Conservation (phyloP, 768 basidiomycete genomes). For the Clathrus columnatus region DNA sequence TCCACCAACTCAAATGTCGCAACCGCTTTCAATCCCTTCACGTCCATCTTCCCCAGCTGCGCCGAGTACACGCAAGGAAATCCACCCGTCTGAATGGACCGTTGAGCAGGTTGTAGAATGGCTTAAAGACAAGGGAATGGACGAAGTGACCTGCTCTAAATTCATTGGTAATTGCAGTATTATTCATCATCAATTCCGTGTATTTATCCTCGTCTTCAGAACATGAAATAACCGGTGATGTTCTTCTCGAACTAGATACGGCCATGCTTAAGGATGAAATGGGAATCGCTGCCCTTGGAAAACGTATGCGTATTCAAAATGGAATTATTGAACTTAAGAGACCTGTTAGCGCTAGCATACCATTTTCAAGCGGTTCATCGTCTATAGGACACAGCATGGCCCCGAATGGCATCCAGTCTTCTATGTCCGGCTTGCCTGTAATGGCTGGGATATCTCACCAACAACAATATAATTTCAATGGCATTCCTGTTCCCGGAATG, state of each 20-base stretch:
- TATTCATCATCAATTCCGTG: neutral
- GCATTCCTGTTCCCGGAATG: too few relatives aligned
- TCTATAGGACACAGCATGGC: constrained; percentile 42
- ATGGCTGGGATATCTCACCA: too few relatives aligned
- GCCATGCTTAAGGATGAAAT: constrained; percentile 89
- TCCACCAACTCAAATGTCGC: neutral
- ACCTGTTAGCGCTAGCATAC: constrained; percentile 31
- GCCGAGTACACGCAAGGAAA: constrained; percentile 5
- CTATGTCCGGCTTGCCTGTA: too few relatives aligned
- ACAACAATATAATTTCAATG: too few relatives aligned
- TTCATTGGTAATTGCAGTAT: constrained; percentile 61
- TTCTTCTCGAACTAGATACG: constrained; percentile 88
- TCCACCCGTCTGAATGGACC: constrained; percentile 65
- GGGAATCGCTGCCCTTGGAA: constrained; percentile 89
- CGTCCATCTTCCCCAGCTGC: neutral
- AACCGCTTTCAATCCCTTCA: too few relatives aligned
- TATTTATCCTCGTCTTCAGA: constrained; percentile 38
- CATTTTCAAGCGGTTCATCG: too few relatives aligned
- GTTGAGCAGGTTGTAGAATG: constrained; percentile 88
- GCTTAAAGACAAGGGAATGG: constrained; percentile 79
- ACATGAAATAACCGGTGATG: constrained; percentile 98
- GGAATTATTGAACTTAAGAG: constrained; percentile 83
- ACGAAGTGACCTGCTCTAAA: constrained; percentile 70
- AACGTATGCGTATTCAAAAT: constrained; percentile 86
- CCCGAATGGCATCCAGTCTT: too few relatives aligned